These are phyloP conservation scores for Moricandia moricandioides DNA, from an alignment of 345 rosid genomes.

Conservation along the genomic window DNA sequence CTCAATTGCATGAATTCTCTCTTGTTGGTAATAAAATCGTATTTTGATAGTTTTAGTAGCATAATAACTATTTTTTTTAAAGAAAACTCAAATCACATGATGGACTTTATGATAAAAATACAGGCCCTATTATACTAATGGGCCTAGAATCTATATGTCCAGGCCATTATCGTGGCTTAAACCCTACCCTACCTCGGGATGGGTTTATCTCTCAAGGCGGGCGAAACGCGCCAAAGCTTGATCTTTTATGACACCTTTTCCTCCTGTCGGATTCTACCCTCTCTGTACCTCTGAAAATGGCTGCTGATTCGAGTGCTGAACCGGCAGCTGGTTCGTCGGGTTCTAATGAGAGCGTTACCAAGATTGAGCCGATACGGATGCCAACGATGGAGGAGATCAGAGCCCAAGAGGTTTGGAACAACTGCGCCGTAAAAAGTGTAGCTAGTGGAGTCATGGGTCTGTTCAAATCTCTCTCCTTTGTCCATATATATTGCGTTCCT, in stretches of 20 bases:
- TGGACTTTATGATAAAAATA: too few relatives aligned
- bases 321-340: conserved; percentile 36
- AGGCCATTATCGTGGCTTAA: background rate
- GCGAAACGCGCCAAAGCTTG: conserved; percentile 17
- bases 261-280: conserved; percentile 17
- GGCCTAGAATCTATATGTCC: background rate
- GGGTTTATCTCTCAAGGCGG: conserved; percentile 19
- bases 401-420: conserved; percentile 92
- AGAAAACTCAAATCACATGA: background rate
- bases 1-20: background rate
- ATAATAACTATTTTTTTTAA: too few relatives aligned
- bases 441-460: conserved; percentile 88
- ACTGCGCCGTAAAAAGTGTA: conserved; percentile 79
- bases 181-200: conserved; percentile 30
- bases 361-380: conserved; percentile 65
- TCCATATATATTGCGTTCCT: background rate
- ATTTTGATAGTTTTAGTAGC: too few relatives aligned
- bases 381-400: conserved; percentile 83
- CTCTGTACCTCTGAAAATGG: conserved; percentile 23
- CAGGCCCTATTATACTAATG: conserved; percentile 18
- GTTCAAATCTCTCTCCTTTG: conserved; percentile 19
- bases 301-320: conserved; percentile 30
- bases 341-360: conserved; percentile 43
- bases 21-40: too few relatives aligned
- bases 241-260: conserved; percentile 14